Conservation (phyloP, 345 rosid genomes). For the Populus simonii region DNA sequence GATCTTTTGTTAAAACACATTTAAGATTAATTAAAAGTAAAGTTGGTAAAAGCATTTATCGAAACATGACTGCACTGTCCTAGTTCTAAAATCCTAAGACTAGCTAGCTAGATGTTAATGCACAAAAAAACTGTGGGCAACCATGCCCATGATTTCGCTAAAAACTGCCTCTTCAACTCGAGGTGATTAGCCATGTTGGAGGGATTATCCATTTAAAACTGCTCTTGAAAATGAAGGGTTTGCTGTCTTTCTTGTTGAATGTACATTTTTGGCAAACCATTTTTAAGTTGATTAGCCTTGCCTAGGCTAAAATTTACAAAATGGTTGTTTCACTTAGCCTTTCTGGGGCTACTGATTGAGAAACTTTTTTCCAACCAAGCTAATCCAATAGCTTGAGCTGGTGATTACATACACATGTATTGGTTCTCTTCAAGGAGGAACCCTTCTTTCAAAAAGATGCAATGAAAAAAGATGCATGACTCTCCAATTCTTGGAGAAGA, state of each 20-base stretch:
- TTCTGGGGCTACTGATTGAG: constrained; percentile 18
- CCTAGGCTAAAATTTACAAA: constrained; percentile 51
- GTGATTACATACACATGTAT: constrained; percentile 25
- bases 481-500: constrained; percentile 36
- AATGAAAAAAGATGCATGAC: constrained; percentile 25
- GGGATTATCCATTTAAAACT: constrained; percentile 44
- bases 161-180: constrained; percentile 35
- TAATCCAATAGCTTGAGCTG: constrained; percentile 42
- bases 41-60: constrained; percentile 20
- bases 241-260: constrained; percentile 42
- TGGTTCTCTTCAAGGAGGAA: constrained; percentile 49
- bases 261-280: constrained; percentile 56
- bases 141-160: constrained; percentile 31
- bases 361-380: constrained; percentile 31
- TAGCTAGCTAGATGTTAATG: constrained; percentile 43
- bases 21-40: constrained; percentile 15
- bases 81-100: constrained; percentile 61
- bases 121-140: constrained; percentile 25
- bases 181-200: constrained; percentile 36
- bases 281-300: constrained; percentile 52
- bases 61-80: constrained; percentile 49
- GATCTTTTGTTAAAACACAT: constrained; percentile 25
- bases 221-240: constrained; percentile 25
- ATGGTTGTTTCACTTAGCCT: constrained; percentile 32
- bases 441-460: constrained; percentile 34